Evolutionary conservation across 495 filamentous ascomycete genomes (phyloP), one percentile per base, ranked within the genome.

Genomic region (Lophiostoma macrostomum): DNA sequence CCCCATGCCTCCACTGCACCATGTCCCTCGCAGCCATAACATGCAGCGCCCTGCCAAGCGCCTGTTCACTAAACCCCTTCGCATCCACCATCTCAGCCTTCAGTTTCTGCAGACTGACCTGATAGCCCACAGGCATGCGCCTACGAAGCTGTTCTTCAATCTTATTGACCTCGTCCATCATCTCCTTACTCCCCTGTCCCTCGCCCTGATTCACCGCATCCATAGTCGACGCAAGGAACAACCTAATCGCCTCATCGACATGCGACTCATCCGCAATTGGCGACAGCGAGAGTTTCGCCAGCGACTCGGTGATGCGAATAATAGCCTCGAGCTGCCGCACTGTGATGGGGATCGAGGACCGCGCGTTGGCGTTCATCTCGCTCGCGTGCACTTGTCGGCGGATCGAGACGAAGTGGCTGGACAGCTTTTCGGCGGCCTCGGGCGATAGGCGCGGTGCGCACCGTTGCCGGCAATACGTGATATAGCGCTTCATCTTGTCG

Each of bases 181-280:
- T 76, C 71, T 97, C 93, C 60, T 84, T 84, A 70, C 79, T 88
- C 38, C 86, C 87, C 53, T 86, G 80, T 43, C 81, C 83, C 47
- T 85, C 82, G 23, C 91, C 93, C 63, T 95, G 89, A 35, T 87
- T 88, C 32, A 96, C 88, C 2, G 93, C 93, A 69, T 99, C 91
- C 93, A 99, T 99, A 41, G 93, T 99, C 1, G 82, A 88, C 35
- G 91, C 94, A 4, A 99, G 74, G 84, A 99, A 99, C 24, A 99
- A 80, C 0, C 94, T 85, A 64, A 99, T 99, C 1, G 94, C 93
- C 73, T 99, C 93, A 67, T 99, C 90, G 41, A 99, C 93, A 69
- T 99, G 93, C 43, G 80, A 76, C 69, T 95, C 90, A 1, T 84
- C 89, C 18, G 91, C 93, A 23, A 96, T 76, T 22, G 90, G 83